A percentile compares a stretch with the other conserved stretches of the same genome.
phyloP scores from a whole-genome alignment of 108 stramenopile species.

The Aurantiochytrium sp. region DNA sequence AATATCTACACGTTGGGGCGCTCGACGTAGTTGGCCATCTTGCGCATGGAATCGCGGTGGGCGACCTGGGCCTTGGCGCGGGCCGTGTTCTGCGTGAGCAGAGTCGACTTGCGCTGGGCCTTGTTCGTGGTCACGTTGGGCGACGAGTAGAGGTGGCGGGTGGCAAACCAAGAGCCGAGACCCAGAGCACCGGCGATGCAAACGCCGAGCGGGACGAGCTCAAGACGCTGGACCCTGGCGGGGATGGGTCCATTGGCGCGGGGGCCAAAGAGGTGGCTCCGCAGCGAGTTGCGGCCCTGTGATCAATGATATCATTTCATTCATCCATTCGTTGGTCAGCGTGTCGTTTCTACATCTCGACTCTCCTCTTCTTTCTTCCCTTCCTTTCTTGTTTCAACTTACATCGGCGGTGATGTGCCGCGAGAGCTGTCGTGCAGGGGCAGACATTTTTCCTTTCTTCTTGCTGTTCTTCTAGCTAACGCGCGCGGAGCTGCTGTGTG shows the following conservation, averaged over 20 bases:
- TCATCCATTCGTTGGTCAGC: neutral
- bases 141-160: neutral
- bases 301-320: neutral
- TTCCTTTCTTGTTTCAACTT: neutral
- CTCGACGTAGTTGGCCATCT: neutral
- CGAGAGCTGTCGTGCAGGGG: neutral
- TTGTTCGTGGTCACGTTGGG: neutral
- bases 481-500: too few relatives aligned
- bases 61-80: neutral
- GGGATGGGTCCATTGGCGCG: neutral
- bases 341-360: neutral
- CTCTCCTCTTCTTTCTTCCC: neutral
- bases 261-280: neutral
- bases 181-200: neutral
- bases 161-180: neutral
- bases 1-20: neutral
- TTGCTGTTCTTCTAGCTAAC: neutral
- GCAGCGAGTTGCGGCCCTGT: neutral
- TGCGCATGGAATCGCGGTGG: neutral
- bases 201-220: slow-evolving; percentile 1
- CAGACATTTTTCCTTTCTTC: neutral
- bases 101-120: neutral
- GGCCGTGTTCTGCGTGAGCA: neutral
- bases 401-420: neutral
- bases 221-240: neutral